Evolutionary conservation across 441 rosid genomes (phyloP).

Genomic region (Croton laevigatus): DNA sequence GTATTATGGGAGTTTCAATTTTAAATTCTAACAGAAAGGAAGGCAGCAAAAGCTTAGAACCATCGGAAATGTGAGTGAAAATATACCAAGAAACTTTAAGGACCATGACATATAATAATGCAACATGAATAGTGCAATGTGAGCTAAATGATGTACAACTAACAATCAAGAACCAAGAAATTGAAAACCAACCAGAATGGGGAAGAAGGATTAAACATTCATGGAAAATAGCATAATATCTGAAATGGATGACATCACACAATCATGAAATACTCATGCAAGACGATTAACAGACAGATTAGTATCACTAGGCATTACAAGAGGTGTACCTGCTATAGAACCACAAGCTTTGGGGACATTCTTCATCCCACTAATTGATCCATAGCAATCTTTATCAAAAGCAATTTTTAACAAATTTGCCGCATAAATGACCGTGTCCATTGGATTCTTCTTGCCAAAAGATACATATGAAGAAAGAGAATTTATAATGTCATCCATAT

Average conservation of each 20-base stretch:
- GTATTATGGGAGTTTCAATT: background rate
- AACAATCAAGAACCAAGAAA: background rate
- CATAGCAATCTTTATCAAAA: conserved; percentile 44
- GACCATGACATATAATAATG: background rate
- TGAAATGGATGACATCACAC: background rate
- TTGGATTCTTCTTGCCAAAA: conserved; percentile 47
- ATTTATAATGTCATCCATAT: conserved; percentile 44
- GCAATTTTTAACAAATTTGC: conserved; percentile 48
- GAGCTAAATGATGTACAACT: background rate
- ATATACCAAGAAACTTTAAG: conserved; percentile 6
- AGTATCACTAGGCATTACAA: conserved; percentile 11
- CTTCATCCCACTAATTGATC: conserved; percentile 41
- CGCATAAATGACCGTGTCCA: conserved; percentile 59
- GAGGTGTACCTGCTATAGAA: conserved; percentile 55
- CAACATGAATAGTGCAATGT: too few species aligned
- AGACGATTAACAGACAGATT: background rate
- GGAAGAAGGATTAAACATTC: background rate
- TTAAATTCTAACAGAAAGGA: background rate
- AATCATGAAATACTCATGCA: background rate
- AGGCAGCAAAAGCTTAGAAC: background rate
- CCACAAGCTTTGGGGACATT: conserved; percentile 49
- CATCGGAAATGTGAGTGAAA: background rate
- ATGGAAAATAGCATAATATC: background rate
- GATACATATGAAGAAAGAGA: conserved; percentile 60
- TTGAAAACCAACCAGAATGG: background rate